Evolutionary conservation across 2,329 filamentous ascomycete species (phyloP), one percentile per base, ranked within the genome.

Genomic region (Sporothrix mexicana): DNA sequence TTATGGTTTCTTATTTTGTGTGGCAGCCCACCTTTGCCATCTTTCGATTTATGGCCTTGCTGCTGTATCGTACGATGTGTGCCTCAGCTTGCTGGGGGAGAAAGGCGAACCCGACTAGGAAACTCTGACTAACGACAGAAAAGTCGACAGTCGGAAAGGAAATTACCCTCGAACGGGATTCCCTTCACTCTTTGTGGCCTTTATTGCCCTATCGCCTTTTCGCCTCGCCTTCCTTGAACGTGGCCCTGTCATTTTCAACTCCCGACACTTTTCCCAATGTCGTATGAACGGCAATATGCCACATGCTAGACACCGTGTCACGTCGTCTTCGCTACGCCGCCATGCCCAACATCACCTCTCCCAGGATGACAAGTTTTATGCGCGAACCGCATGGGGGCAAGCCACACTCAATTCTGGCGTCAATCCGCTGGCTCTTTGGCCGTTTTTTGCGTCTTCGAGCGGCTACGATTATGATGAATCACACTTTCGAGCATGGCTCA

Each of bases 21-120:
- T 41, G 17, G 30, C 67, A 41, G 47, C 49, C 67, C 67, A 55
- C 51, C 41, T 70, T 59, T 17, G n/a, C 66, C 68, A 59, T 70
- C 68, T 70, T 70, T 59, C 68, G 68, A 70, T 59, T 59, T 70
- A 59, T 36, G 23, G 45, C 47, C 25, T 41, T 51, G 15, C n/a
- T 69, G 25, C 47, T 45, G 20, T 20, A 70, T 70, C 68, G 53
- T 70, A 70, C 51, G 68, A 59, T 70, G 36, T 25, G 10, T 15
- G 66, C 47, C 23, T 59, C 47, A 53, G 47, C 25, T 25, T n/a
- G 17, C 49, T 36, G 12, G n/a, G 51, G 8, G n/a, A 55, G 8
- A 20, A 53, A 12, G 23, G 23, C 20, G 20, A 55, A 47, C 41
- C 23, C n/a, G 6, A 3, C 61, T 64, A 64, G 59, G 13, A 41